Base-by-base conservation (phyloP, 495 filamentous ascomycete species). In the Podospora appendiculata region DNA sequence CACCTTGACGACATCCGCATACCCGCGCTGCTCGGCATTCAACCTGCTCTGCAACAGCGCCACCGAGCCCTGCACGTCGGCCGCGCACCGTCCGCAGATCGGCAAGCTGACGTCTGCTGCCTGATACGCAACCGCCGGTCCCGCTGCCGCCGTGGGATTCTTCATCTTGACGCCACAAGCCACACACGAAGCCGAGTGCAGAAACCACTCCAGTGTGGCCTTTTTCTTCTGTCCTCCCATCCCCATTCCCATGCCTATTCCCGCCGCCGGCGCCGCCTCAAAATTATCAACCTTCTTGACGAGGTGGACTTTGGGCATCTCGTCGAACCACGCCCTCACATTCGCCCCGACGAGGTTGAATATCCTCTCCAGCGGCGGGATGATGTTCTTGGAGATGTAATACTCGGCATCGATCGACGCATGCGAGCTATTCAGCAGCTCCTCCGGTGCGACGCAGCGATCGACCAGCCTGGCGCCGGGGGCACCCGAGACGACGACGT, bases 291-390 rank as follows among this genome's bases (percentile, higher is more conserved):
- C 62, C 42, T 76, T 75, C 32, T 81, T 79, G 38, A 92, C 80
- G 4, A 85, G 79, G 58, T 88, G 88, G 35, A 88, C 76, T 65
- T 94, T 95, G 18, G 93, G 93, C 89, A 96, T 95, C 67, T 95
- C 89, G 49, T 95, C 90, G 55, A 90, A 97, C 93, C 93, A 98
- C 50, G 80, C 76, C 13, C 87, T 76, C 11, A 97, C 87, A 66
- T 94, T 94, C 16, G 90, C 93, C 33, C 93, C 93, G 25, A 97
- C 89, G 11, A 98, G 82, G 64, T 94, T 96, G 76, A 98, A 97
- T 48, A 98, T 97, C 12, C 93, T 82, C 68, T 95, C 93, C 3
- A 98, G 77, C 3, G 93, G 93, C 16, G 94, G 94, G 46, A 98
- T 93, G 19, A 98, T 61, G 60, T 96, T 96, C 73, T 96, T 97